Evolutionary conservation across 139 green algal species (phyloP).

Genomic region (Ostreobium quekettii): DNA sequence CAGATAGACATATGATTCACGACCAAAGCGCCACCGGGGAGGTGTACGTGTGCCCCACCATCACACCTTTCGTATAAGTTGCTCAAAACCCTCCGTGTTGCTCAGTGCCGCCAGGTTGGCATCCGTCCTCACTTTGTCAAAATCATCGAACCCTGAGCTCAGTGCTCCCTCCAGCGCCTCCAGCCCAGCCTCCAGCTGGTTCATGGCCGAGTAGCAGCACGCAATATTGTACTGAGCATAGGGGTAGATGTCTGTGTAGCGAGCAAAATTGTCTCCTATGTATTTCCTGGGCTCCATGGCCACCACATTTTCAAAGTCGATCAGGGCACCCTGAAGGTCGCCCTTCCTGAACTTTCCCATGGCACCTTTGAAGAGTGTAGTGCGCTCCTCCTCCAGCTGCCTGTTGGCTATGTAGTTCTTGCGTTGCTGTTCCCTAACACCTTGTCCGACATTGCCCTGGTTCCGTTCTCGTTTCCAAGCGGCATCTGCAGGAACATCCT

Average conservation of each 20-base stretch:
- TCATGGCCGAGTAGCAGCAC: constrained; percentile 90
- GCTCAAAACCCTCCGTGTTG: constrained; percentile 15
- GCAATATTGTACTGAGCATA: constrained; percentile 96
- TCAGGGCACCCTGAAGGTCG: constrained; percentile 68
- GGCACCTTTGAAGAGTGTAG: constrained; percentile 81
- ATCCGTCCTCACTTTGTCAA: constrained; percentile 74
- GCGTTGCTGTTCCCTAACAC: constrained; percentile 84
- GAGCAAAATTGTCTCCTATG: constrained; percentile 83
- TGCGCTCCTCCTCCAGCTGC: constrained; percentile 73
- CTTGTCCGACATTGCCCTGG: constrained; percentile 89
- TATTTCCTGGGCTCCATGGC: constrained; percentile 86
- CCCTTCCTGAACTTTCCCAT: constrained; percentile 72
- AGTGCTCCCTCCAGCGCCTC: constrained; percentile 75
- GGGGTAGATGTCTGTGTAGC: constrained; percentile 76
- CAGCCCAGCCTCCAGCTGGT: constrained; percentile 36
- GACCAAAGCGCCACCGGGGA: no score
- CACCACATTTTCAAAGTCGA: constrained; percentile 95
- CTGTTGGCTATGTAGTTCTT: constrained; percentile 82
- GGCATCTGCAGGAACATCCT: no score
- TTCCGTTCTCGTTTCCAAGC: constrained; percentile 68
- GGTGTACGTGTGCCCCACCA: no score
- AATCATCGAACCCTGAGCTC: constrained; percentile 87
- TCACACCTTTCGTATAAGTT: neutral
- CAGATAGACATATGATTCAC: no score
- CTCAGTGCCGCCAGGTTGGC: constrained; percentile 75